Evolutionary conservation across 768 basidiomycete genomes (phyloP).

Genomic region (Cubamyces lactineus): DNA sequence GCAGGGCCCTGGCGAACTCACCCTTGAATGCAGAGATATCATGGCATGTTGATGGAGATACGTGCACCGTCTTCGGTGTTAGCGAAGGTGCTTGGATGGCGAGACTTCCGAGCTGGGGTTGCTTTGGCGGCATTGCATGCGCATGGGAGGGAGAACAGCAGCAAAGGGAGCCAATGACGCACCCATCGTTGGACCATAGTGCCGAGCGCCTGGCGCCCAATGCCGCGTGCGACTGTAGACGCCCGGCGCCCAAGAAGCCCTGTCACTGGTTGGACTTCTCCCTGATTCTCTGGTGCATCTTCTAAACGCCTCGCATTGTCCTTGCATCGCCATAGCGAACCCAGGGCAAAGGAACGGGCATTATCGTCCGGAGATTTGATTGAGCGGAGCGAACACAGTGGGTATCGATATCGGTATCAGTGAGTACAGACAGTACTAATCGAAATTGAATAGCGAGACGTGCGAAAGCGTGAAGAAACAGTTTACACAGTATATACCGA

Average conservation of each 20-base stretch:
- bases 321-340: not conserved
- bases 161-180: not conserved
- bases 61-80: constrained; percentile 66
- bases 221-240: not conserved
- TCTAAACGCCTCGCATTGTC: not conserved
- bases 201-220: not conserved
- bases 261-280: not conserved
- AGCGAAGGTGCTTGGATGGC: constrained; percentile 67
- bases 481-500: not conserved
- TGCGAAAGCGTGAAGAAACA: not conserved
- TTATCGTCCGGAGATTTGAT: constrained; percentile 6
- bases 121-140: constrained; percentile 42
- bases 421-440: too few relatives aligned
- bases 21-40: constrained; percentile 82
- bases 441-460: not conserved
- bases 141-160: not conserved
- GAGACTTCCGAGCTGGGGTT: constrained; percentile 63
- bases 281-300: not conserved
- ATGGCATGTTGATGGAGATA: constrained; percentile 73
- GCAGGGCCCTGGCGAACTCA: constrained; percentile 28
- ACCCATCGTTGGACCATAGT: too few relatives aligned
- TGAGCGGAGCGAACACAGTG: not conserved
- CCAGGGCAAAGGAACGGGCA: not conserved
- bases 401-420: too few relatives aligned
- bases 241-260: constrained; percentile 1